Evolutionary conservation across 768 basidiomycete genomes (phyloP), one percentile per base, ranked within the genome.

Genomic region (Lanmaoa rubissima): DNA sequence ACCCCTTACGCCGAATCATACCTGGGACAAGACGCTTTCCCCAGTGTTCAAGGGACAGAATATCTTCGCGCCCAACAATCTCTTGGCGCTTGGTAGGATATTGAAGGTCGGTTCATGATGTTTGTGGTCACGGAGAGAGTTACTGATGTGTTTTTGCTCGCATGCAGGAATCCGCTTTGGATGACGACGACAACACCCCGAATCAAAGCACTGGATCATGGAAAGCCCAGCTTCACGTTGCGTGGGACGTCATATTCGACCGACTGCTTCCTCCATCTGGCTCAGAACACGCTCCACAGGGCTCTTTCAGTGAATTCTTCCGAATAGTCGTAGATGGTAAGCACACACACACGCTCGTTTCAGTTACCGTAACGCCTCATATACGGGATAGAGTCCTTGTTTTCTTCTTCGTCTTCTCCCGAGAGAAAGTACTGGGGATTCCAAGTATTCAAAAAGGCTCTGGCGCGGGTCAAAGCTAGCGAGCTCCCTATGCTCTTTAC

Each of bases 371-470:
- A 28, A 26, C 26, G 11, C 32, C 44, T 61, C 28, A 60, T 43
- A 38, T 26, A 14, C 16, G 50, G 17, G 19, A 51, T 63, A 98
- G 95, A 96, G 69, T 88, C 91, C 2, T 74, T 98, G 42, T 97
- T 98, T 67, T 85, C 90, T 8, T 77, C 86, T 8, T 88, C 87
- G 19, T 85, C 94, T 0, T 94, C 94, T 1, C 76, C 88, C 0
- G 88, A 94, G 71, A 84, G 93, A 48, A 96, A 97, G 73, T 92
- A 88, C 66, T 95, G 92, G 89, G 96, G 94, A n/a, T 96, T 98
- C 75, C 87, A 89, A 63, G 82, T 96, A 19, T 91, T 98, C 74
- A 83, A 87, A 65, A 88, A 84, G 60, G 85, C 92, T 9, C 75
- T 97, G 41, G 80, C 82, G 16, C 84, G 85, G 38, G 80, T 92